Evolutionary conservation across 805 yeast genomes (phyloP).

Genomic region (Teunomyces funiuensis): DNA sequence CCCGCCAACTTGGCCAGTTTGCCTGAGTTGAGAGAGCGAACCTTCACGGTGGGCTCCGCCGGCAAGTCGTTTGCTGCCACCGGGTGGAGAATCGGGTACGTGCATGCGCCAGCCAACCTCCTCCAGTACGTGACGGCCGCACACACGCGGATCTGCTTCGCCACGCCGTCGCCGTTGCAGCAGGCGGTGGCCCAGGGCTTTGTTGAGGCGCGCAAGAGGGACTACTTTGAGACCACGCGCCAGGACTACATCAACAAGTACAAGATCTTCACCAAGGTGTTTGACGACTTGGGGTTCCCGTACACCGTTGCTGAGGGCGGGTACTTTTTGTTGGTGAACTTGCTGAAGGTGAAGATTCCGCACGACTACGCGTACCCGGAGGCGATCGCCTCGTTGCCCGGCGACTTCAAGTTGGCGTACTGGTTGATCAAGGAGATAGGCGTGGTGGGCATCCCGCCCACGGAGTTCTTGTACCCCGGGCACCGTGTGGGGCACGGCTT

Average conservation of each 20-base stretch:
- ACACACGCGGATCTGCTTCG: constrained; percentile 91
- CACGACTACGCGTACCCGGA: constrained; percentile 67
- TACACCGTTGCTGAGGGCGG: constrained; percentile 94
- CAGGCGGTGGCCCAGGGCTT: constrained; percentile 86
- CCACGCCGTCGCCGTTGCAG: constrained; percentile 89
- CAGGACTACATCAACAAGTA: constrained; percentile 69
- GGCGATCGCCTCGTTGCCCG: constrained; percentile 65
- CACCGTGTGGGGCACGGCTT: constrained; percentile 64
- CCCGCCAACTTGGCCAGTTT: constrained; percentile 67
- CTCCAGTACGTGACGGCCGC: constrained; percentile 82
- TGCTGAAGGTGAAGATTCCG: constrained; percentile 80
- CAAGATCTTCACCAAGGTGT: constrained; percentile 67
- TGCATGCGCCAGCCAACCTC: constrained; percentile 81
- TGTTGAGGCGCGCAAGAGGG: constrained; percentile 54
- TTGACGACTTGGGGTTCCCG: constrained; percentile 85
- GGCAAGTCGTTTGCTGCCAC: constrained; percentile 99
- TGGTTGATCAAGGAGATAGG: constrained; percentile 94
- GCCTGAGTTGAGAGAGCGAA: constrained; percentile 75
- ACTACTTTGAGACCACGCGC: constrained; percentile 72
- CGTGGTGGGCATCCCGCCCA: constrained; percentile 95
- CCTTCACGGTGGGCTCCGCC: constrained; percentile 93
- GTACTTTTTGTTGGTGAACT: constrained; percentile 86
- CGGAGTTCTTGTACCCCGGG: constrained; percentile 80
- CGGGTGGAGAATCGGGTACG: constrained; percentile 98
- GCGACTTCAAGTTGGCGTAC: constrained; percentile 85